A percentile compares a stretch with the other conserved stretches of the same genome.
These are phyloP conservation scores for Suillus weaverae DNA, from an alignment of 768 basidiomycete species.

Conservation along the genomic window DNA sequence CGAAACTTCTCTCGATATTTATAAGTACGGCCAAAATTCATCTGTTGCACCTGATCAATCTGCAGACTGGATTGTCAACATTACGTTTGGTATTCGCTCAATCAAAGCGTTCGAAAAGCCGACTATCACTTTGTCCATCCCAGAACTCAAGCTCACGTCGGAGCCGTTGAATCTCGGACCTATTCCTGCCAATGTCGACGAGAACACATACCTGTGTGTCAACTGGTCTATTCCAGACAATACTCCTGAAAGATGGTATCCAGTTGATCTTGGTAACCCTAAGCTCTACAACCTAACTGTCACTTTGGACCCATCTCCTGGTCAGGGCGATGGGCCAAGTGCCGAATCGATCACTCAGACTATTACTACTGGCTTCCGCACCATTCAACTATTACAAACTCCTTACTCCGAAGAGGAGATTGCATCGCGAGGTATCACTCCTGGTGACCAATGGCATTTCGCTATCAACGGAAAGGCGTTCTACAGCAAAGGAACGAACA, in stretches of 20 bases:
- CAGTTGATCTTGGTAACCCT: constrained; percentile 54
- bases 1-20: constrained; percentile 55
- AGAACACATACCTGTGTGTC: constrained; percentile 42
- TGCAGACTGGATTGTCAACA: constrained; percentile 57
- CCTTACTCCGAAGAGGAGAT: constrained; percentile 48
- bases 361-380: constrained; percentile 58
- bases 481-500: constrained; percentile 55
- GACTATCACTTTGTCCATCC: constrained; percentile 43
- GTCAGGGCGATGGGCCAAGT: constrained; percentile 9
- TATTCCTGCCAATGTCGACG: constrained; percentile 22
- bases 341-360: constrained; percentile 36
- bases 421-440: constrained; percentile 48
- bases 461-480: constrained; percentile 57
- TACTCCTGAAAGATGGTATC: constrained; percentile 53
- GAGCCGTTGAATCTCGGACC: constrained; percentile 23
- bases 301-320: constrained; percentile 32
- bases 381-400: constrained; percentile 51
- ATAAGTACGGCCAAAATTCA: constrained; percentile 50
- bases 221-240: constrained; percentile 47
- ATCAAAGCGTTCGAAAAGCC: constrained; percentile 35
- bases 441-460: constrained; percentile 64
- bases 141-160: constrained; percentile 46
- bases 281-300: constrained; percentile 54
- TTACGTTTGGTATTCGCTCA: constrained; percentile 51
- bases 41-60: constrained; percentile 44